Conservation (phyloP, 2,329 filamentous ascomycete genomes). For the Sporothrix euskadiensis region DNA sequence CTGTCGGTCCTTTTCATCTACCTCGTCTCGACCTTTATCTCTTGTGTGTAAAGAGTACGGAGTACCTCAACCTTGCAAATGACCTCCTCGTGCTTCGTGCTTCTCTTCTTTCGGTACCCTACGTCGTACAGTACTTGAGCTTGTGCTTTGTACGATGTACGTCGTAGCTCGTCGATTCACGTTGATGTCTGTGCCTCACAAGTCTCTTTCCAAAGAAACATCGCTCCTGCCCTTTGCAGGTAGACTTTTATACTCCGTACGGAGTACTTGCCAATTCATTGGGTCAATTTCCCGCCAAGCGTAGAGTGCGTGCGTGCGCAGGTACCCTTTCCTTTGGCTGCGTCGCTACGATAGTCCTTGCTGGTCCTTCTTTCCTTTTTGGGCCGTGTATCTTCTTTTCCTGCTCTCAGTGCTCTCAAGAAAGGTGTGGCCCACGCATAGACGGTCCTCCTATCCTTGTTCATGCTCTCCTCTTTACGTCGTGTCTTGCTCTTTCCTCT, state of each 20-base stretch:
- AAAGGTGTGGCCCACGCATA: conserved; percentile 9
- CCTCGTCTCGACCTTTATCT: conserved; percentile 17
- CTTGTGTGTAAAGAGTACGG: neutral
- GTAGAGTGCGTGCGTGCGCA: neutral
- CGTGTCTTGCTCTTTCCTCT: conserved; percentile 10
- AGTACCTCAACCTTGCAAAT: neutral
- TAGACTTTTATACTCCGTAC: neutral
- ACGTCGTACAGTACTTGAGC: neutral
- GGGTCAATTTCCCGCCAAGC: conserved; percentile 5
- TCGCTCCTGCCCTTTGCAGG: conserved; percentile 8
- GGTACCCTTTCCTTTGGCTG: neutral
- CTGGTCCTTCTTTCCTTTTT: conserved; percentile 13
- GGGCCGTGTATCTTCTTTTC: neutral
- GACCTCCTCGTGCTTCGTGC: neutral
- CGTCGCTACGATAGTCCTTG: neutral
- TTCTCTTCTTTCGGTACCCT: neutral
- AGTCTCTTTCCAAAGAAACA: neutral
- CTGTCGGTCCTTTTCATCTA: neutral
- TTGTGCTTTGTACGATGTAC: neutral
- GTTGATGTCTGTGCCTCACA: neutral
- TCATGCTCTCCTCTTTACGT: neutral
- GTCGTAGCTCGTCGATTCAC: neutral
- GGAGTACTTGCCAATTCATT: neutral
- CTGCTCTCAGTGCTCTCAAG: neutral
- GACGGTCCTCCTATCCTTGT: conserved; percentile 14